A percentile compares a stretch with the other conserved stretches of the same genome.
Conservation (phyloP, 225 moss, liverwort and hornwort species). For the Thuidium tamariscinum region DNA sequence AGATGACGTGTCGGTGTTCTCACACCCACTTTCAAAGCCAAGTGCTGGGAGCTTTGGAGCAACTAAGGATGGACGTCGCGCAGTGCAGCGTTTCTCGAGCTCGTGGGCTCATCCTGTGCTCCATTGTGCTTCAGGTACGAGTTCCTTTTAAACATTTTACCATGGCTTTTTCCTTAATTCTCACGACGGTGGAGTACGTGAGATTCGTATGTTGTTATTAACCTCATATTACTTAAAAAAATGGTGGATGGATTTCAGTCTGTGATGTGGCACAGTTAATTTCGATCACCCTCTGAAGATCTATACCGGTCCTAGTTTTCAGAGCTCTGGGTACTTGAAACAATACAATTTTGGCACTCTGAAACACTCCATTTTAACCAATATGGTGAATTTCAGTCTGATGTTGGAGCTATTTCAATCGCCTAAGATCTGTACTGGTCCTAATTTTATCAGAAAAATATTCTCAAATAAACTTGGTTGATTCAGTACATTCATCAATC, state of each 20-base stretch:
- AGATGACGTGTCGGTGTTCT: constrained; percentile 3
- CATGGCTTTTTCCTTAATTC: neutral
- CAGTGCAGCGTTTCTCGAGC: neutral
- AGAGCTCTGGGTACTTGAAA: neutral
- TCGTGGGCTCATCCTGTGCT: neutral
- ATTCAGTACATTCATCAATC: too few relatives aligned
- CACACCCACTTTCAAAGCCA: constrained; percentile 6
- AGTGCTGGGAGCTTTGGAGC: constrained; percentile 1
- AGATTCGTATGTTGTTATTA: neutral
- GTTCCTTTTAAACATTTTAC: too few relatives aligned
- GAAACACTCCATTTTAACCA: neutral
- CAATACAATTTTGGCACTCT: neutral
- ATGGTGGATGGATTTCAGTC: neutral
- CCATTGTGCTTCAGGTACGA: neutral
- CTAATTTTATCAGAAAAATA: neutral
- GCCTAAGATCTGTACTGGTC: neutral
- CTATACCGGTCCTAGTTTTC: neutral
- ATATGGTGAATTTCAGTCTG: neutral
- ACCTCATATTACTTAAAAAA: neutral
- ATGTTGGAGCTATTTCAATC: neutral
- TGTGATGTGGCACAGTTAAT: neutral
- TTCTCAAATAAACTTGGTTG: too few relatives aligned
- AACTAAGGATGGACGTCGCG: neutral
- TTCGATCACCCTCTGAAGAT: neutral
- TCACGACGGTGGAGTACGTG: neutral